A percentile compares a stretch with the other conserved stretches of the same genome.
phyloP scores from a whole-genome alignment of 352 stramenopile genomes.

The Phytophthora macrochlamydospora region DNA sequence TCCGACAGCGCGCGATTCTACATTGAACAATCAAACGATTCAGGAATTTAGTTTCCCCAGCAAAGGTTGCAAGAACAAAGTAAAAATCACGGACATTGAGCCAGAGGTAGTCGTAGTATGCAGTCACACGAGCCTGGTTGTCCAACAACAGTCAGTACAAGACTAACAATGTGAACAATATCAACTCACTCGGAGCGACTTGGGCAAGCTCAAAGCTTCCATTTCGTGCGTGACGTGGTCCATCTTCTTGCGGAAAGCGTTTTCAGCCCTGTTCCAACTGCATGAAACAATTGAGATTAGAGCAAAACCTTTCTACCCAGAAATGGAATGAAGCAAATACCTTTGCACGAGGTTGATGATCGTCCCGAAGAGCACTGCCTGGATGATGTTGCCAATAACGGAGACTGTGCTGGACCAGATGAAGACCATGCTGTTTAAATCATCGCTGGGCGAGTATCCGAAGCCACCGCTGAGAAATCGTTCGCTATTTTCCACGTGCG shows the following conservation, averaged over 20 bases:
- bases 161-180: not conserved
- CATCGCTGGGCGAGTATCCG: constrained; percentile 17
- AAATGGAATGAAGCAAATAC: constrained; percentile 8
- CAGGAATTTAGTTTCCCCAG: not conserved
- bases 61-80: not conserved
- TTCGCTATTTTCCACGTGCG: constrained; percentile 47
- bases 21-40: not conserved
- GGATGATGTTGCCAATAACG: constrained; percentile 49
- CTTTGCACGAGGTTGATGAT: constrained; percentile 68
- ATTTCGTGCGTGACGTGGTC: constrained; percentile 73
- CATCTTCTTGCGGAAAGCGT: constrained; percentile 76
- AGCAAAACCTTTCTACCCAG: not conserved
- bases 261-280: constrained; percentile 67
- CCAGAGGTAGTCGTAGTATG: constrained; percentile 82
- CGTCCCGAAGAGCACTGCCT: constrained; percentile 57
- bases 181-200: constrained; percentile 48
- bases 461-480: constrained; percentile 63
- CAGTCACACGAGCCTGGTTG: constrained; percentile 44
- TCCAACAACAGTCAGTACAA: constrained; percentile 1
- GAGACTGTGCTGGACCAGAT: constrained; percentile 53
- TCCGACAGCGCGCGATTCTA: constrained; percentile 66
- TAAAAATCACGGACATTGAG: constrained; percentile 45
- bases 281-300: constrained; percentile 2
- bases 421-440: constrained; percentile 34
- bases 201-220: constrained; percentile 59